phyloP scores from a whole-genome alignment of 352 stramenopile species.

The Globisporangium spinosum region DNA sequence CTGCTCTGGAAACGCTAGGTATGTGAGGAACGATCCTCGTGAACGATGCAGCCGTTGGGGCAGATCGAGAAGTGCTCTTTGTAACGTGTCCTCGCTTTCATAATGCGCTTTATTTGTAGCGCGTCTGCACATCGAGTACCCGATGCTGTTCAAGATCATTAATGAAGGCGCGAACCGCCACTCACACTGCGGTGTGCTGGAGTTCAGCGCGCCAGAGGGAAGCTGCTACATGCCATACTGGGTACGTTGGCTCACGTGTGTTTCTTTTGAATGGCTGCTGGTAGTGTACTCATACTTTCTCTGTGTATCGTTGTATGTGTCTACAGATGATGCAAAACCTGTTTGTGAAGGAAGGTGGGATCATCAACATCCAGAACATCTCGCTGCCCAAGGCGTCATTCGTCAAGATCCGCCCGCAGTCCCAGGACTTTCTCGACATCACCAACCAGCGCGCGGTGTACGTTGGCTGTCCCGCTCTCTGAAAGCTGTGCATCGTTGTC shows the following conservation, averaged over 20 bases:
- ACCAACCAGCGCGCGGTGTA: conserved; percentile 97
- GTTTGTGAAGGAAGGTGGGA: conserved; percentile 90
- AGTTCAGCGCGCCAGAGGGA: conserved; percentile 98
- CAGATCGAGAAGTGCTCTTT: neutral
- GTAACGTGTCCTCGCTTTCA: conserved; percentile 7
- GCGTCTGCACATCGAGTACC: conserved; percentile 96
- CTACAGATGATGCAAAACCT: conserved; percentile 98
- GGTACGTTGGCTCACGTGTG: conserved; percentile 38
- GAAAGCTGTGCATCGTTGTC: neutral
- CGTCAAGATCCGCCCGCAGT: conserved; percentile 98
- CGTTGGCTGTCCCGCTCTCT: conserved; percentile 31
- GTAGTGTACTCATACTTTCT: neutral
- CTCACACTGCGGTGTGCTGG: conserved; percentile 97
- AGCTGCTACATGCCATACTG: conserved; percentile 99
- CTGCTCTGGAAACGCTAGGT: conserved; percentile 96
- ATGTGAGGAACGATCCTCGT: conserved; percentile 1
- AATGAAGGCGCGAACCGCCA: conserved; percentile 84
- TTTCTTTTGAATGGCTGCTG: neutral
- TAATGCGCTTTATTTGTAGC: conserved; percentile 28
- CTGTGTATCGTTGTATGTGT: neutral
- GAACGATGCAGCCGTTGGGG: neutral
- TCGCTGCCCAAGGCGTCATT: conserved; percentile 96
- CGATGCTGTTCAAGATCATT: conserved; percentile 98
- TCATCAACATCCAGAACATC: conserved; percentile 96
- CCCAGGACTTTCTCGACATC: conserved; percentile 98